These are phyloP conservation scores for Zygnema cylindricum DNA, from an alignment of 139 green algal genomes.

Conservation along the genomic window DNA sequence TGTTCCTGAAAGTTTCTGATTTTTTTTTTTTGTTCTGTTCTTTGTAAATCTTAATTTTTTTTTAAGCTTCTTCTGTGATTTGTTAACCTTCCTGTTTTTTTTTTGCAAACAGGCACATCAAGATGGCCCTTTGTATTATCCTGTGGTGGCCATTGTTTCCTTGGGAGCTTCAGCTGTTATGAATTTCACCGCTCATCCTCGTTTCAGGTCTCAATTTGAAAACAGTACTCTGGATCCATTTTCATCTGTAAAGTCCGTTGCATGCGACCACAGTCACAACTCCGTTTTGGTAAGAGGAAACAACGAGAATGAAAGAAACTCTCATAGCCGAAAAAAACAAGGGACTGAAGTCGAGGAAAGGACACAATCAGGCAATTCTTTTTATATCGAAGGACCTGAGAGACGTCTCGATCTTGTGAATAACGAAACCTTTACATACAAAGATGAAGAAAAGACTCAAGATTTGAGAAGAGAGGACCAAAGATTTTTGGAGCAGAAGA, in stretches of 20 bases:
- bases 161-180: constrained; percentile 45
- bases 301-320: neutral
- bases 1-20: too few species aligned
- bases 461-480: neutral
- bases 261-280: neutral
- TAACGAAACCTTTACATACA: neutral
- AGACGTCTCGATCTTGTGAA: neutral
- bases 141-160: constrained; percentile 52
- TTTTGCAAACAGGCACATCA: constrained; percentile 56
- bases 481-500: neutral
- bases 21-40: too few species aligned
- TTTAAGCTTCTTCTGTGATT: too few species aligned
- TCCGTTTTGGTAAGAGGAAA: neutral
- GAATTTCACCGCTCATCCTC: constrained; percentile 40
- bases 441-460: neutral
- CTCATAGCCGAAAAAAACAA: neutral
- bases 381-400: neutral
- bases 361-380: neutral
- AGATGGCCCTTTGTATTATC: constrained; percentile 57
- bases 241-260: neutral
- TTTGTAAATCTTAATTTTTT: too few species aligned
- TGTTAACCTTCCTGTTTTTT: too few species aligned
- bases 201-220: neutral
- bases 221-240: neutral
- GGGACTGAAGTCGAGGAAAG: too few species aligned